Base-by-base conservation (phyloP, 2,329 filamentous ascomycete genomes). In the Aureobasidium zeae region DNA sequence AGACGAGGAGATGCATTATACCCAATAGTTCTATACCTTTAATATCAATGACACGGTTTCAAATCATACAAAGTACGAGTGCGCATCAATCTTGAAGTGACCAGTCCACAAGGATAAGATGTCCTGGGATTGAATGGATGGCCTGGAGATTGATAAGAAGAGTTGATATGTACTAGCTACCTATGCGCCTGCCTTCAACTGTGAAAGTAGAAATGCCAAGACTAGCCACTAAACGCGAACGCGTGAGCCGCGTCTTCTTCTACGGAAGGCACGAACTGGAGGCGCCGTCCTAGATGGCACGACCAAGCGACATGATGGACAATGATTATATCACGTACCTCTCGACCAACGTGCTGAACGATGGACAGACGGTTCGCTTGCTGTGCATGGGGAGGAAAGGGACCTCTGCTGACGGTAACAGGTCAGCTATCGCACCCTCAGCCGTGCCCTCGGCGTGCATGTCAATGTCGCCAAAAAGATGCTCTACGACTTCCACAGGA, bases 391-490 rank as follows among this genome's bases (percentile, higher is more conserved):
- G n/a, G n/a, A 26, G 21, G 4, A 26, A 19, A 12, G 24, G 12
- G 8, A 25, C 12, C 24, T 25, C 8, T 2, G 12, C 24, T 12
- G 24, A 25, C 12, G 8, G 8, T 25, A n/a, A 28, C 56, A 94
- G 87, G 73, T 94, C 56, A 94, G 85, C 38, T 96, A 95, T 68
- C 81, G 87, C 38, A 70, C 82, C 36, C 67, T 98, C 49, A 91
- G 87, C 63, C 77, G 89, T 56, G 82, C 81, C 28, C 65, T 95
- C 43, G 83, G 86, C 56, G 74, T 94, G 32, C 83, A 95, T 60
- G 81, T 84, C 61, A 91, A 93, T 58, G 70, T 75, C 31, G 91
- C 91, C 10, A 98, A 98, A 64, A 80, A 88, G 61, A 93, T 91
- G 76, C 77, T 88, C 12, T 93, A 77, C 63, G 84, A 94, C 22